phyloP scores from a whole-genome alignment of 2,329 filamentous ascomycete species.

The Lizonia empirigonia region DNA sequence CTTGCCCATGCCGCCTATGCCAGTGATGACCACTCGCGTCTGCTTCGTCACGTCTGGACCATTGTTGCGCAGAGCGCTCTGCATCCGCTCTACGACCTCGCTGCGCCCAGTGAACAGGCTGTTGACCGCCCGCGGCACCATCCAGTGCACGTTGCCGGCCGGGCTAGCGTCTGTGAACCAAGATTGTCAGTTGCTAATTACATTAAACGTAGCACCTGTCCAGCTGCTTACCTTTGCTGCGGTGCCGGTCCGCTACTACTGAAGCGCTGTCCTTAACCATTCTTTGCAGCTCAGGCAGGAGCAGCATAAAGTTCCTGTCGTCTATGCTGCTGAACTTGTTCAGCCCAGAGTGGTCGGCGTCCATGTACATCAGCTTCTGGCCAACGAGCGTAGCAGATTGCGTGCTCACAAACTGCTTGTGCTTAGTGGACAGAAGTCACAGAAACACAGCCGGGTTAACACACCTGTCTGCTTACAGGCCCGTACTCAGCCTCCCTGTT shows the following conservation, averaged over 20 bases:
- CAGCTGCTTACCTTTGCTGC: too few relatives aligned
- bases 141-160: slow-evolving; percentile 27
- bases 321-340: too few relatives aligned
- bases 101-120: too few relatives aligned
- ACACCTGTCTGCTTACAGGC: too few relatives aligned
- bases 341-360: background rate
- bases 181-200: background rate
- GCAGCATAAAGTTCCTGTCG: background rate
- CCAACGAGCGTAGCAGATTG: background rate
- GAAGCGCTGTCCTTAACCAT: too few relatives aligned
- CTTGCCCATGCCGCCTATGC: too few relatives aligned
- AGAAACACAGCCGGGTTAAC: too few relatives aligned
- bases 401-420: background rate
- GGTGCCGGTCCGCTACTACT: too few relatives aligned
- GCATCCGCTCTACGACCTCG: slow-evolving; percentile 20
- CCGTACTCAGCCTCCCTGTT: background rate
- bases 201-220: too few relatives aligned
- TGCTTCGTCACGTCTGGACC: slow-evolving; percentile 14
- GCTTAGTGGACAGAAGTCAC: too few relatives aligned
- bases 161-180: background rate
- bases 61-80: background rate
- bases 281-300: background rate
- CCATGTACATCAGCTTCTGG: background rate
- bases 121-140: slow-evolving; percentile 23
- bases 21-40: slow-evolving; percentile 34